phyloP scores from a whole-genome alignment of 257 asterid species.

The Fraxinus quadrangulata region DNA sequence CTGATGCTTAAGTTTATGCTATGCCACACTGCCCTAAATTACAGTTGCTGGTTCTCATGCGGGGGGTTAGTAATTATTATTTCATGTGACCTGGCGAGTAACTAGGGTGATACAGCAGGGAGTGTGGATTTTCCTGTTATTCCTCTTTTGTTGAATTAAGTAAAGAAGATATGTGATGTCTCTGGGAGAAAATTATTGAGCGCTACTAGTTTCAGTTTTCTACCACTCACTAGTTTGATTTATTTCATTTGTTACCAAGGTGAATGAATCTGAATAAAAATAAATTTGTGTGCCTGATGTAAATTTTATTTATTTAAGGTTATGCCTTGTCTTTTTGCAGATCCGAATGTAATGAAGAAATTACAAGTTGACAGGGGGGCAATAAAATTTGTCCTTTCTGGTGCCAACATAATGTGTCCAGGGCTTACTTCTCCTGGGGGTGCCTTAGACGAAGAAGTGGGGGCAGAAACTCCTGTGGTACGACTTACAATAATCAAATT shows the following conservation, averaged over 20 bases:
- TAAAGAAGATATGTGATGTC: neutral
- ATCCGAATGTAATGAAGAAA: slow-evolving; percentile 94
- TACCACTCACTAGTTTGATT: neutral
- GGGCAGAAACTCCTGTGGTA: slow-evolving; percentile 92
- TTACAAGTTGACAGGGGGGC: slow-evolving; percentile 99
- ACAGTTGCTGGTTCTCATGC: too few relatives aligned
- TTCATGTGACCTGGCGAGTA: neutral
- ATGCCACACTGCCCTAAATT: too few relatives aligned
- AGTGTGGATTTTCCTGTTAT: neutral
- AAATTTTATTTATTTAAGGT: neutral
- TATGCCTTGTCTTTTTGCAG: slow-evolving; percentile 43
- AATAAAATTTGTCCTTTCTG: slow-evolving; percentile 86
- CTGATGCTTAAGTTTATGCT: too few relatives aligned
- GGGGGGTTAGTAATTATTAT: neutral
- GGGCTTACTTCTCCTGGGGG: slow-evolving; percentile 99
- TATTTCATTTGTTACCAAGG: neutral
- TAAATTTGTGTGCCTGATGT: neutral
- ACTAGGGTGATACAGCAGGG: neutral
- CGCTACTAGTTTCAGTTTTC: neutral
- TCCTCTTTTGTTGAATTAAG: slow-evolving; percentile 3
- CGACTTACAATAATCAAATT: slow-evolving; percentile 21
- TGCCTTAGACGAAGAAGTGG: slow-evolving; percentile 83
- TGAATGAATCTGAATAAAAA: slow-evolving; percentile 4
- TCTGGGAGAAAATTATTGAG: neutral
- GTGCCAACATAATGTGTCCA: slow-evolving; percentile 99